These are phyloP conservation scores for Pseudogymnoascus sp. DNA, from an alignment of 2,329 filamentous ascomycete species.

Conservation along the genomic window DNA sequence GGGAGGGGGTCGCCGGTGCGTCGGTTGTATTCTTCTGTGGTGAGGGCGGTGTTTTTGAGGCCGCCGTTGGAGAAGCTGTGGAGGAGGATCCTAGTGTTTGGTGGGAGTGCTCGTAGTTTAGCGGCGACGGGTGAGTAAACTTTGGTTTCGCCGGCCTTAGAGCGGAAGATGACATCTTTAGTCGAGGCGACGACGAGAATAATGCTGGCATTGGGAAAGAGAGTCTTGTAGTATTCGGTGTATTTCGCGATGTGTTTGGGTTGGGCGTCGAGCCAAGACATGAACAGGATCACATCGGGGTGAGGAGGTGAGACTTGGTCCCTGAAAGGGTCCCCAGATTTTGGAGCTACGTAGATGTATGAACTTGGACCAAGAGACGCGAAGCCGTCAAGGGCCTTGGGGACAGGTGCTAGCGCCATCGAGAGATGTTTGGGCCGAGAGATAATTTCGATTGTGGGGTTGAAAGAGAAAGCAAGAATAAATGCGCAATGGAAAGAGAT, in stretches of 20 bases:
- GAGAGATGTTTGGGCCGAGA: not conserved
- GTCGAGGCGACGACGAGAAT: slow-evolving; percentile 45
- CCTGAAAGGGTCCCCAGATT: slow-evolving; percentile 10
- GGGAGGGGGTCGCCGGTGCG: slow-evolving; percentile 32
- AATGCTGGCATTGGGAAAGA: slow-evolving; percentile 40
- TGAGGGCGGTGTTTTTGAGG: slow-evolving; percentile 31
- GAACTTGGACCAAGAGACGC: slow-evolving; percentile 32
- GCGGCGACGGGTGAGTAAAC: slow-evolving; percentile 35
- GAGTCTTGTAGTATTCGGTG: slow-evolving; percentile 35
- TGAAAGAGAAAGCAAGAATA: not conserved
- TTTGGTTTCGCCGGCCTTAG: slow-evolving; percentile 31
- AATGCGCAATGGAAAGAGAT: not conserved
- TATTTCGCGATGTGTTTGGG: slow-evolving; percentile 41
- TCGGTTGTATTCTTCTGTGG: slow-evolving; percentile 33
- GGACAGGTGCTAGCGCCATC: not conserved
- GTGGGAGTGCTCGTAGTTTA: slow-evolving; percentile 25
- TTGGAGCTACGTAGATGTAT: slow-evolving; percentile 32
- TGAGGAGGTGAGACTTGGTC: slow-evolving; percentile 10
- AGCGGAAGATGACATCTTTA: slow-evolving; percentile 38
- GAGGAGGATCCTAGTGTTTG: slow-evolving; percentile 29
- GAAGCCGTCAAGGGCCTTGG: slow-evolving; percentile 26
- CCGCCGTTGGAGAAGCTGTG: slow-evolving; percentile 48
- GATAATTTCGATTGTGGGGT: not conserved
- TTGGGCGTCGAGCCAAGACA: slow-evolving; percentile 42
- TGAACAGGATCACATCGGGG: slow-evolving; percentile 38